These are phyloP conservation scores for Naumovozyma baii DNA, from an alignment of 805 yeast genomes.

Conservation along the genomic window DNA sequence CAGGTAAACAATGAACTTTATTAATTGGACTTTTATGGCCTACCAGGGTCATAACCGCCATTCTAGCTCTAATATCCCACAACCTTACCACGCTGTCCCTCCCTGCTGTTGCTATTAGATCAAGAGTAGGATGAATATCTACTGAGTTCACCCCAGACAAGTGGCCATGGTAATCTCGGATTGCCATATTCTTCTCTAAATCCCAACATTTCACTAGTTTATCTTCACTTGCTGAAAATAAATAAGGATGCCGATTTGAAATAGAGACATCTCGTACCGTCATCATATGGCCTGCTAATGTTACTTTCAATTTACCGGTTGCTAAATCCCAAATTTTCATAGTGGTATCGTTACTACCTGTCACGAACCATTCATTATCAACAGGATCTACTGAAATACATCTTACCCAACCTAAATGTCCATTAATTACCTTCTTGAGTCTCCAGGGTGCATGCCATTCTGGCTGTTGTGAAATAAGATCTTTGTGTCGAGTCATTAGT, in stretches of 20 bases:
- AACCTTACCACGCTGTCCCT: conserved; percentile 77
- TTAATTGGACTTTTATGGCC: conserved; percentile 79
- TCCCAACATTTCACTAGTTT: conserved; percentile 94
- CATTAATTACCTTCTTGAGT: conserved; percentile 62
- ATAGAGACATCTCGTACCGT: conserved; percentile 69
- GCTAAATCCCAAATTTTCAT: conserved; percentile 90
- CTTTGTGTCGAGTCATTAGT: conserved; percentile 18
- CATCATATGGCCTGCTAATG: conserved; percentile 88
- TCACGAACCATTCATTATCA: conserved; percentile 80
- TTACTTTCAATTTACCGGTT: conserved; percentile 53
- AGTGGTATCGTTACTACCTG: conserved; percentile 83
- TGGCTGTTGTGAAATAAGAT: conserved; percentile 19
- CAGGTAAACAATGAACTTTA: conserved; percentile 53
- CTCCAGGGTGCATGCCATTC: conserved; percentile 61
- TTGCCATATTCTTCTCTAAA: conserved; percentile 69
- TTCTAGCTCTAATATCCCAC: conserved; percentile 86
- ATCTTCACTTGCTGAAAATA: conserved; percentile 90
- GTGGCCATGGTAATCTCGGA: conserved; percentile 91
- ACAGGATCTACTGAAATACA: conserved; percentile 70
- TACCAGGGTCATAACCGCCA: conserved; percentile 61
- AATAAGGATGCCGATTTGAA: conserved; percentile 70
- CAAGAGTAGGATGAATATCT: conserved; percentile 80
- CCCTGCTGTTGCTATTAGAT: conserved; percentile 76
- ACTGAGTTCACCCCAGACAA: conserved; percentile 78
- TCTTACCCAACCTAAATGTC: conserved; percentile 91